These are phyloP conservation scores for Isabelozyma pseudorhagii DNA, from an alignment of 805 yeast genomes.

Conservation along the genomic window DNA sequence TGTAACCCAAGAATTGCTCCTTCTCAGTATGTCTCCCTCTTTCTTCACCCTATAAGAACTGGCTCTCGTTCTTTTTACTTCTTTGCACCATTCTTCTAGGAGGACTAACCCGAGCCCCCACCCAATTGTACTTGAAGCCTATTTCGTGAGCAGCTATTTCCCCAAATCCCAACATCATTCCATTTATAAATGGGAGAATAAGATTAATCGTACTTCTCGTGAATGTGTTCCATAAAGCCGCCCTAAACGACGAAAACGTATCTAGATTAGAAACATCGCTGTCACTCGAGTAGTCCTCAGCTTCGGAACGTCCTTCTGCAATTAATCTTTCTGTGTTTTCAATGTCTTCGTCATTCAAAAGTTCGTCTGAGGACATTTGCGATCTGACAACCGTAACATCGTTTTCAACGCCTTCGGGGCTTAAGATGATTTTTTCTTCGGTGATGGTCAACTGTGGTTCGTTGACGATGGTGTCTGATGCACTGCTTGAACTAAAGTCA, in stretches of 20 bases:
- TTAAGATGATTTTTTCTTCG: neutral
- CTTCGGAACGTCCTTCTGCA: constrained; percentile 14
- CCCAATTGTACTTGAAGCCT: constrained; percentile 76
- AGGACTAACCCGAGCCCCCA: constrained; percentile 61
- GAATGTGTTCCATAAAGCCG: constrained; percentile 30
- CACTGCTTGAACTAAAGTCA: neutral
- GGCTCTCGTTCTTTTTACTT: constrained; percentile 13
- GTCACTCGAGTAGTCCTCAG: constrained; percentile 6
- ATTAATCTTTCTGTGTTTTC: constrained; percentile 22
- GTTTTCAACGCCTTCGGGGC: constrained; percentile 7
- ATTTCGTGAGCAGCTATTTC: constrained; percentile 92
- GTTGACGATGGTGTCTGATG: neutral
- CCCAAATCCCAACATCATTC: constrained; percentile 94
- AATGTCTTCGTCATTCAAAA: constrained; percentile 26
- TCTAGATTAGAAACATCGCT: constrained; percentile 4
- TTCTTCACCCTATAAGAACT: constrained; percentile 9
- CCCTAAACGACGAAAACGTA: constrained; percentile 15
- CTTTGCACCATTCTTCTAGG: constrained; percentile 24
- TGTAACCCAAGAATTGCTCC: too few species aligned
- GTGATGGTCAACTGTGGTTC: neutral
- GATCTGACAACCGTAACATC: constrained; percentile 18
- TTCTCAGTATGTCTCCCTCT: too few species aligned
- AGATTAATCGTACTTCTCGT: constrained; percentile 67
- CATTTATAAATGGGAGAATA: constrained; percentile 84
- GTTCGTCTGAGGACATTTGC: constrained; percentile 29